phyloP scores from a whole-genome alignment of 164 flowering plant genomes.

The Paratinospora sagittata region DNA sequence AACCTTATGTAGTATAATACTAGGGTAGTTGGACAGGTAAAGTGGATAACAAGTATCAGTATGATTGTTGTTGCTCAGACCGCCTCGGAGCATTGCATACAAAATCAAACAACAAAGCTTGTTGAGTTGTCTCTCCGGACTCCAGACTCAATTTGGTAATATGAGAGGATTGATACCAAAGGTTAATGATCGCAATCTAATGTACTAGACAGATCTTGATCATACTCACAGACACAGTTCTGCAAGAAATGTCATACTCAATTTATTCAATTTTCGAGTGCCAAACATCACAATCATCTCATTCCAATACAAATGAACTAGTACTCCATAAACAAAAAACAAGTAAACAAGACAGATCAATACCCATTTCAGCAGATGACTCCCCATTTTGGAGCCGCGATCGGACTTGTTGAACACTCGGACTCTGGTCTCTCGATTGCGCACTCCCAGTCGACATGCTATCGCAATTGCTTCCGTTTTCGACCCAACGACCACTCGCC shows the following conservation, averaged over 20 bases:
- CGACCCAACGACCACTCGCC: constrained; percentile 22
- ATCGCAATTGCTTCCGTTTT: constrained; percentile 41
- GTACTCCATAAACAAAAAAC: neutral
- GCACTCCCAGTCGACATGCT: constrained; percentile 44
- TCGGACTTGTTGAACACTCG: constrained; percentile 31
- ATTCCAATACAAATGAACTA: neutral
- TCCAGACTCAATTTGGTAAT: neutral
- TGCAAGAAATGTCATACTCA: neutral
- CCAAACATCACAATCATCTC: neutral
- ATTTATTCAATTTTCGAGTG: neutral
- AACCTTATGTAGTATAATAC: neutral
- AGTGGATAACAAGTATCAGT: neutral
- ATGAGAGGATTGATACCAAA: neutral
- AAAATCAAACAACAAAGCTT: neutral
- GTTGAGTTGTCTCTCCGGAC: no score
- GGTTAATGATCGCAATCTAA: neutral
- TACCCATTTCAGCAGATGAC: constrained; percentile 28
- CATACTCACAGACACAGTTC: neutral
- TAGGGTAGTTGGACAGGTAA: neutral
- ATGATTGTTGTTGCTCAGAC: neutral
- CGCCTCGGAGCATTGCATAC: neutral
- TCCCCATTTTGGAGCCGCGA: constrained; percentile 46
- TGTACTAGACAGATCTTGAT: neutral
- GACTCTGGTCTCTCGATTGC: constrained; percentile 53
- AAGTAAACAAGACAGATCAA: neutral